These are phyloP conservation scores for Exophiala dermatitidis DNA, from an alignment of 2,329 filamentous ascomycete species.

Conservation along the genomic window DNA sequence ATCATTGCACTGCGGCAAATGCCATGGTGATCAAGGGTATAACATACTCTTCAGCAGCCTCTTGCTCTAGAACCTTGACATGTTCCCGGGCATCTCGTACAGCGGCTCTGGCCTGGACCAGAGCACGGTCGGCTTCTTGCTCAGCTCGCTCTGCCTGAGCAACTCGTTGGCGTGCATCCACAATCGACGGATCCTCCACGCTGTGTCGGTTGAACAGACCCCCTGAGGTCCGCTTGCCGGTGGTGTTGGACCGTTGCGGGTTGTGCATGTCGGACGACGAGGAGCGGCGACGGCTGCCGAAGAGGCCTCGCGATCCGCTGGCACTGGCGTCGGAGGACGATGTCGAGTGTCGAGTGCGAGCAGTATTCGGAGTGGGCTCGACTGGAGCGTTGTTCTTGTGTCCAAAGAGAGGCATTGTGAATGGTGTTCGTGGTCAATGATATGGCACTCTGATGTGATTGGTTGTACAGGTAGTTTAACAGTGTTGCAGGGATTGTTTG, in stretches of 20 bases:
- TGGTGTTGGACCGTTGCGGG: constrained; percentile 20
- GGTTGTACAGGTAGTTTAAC: neutral
- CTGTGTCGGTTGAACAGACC: constrained; percentile 38
- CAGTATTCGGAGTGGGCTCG: constrained; percentile 15
- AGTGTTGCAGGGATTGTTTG: too few species aligned
- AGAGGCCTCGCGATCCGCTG: constrained; percentile 8
- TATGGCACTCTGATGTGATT: neutral
- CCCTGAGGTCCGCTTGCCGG: constrained; percentile 20
- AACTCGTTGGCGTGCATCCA: constrained; percentile 55
- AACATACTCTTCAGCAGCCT: constrained; percentile 54
- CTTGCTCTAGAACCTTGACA: constrained; percentile 55
- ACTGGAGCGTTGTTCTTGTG: constrained; percentile 20
- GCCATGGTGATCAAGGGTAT: too few species aligned
- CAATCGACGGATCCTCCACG: constrained; percentile 54
- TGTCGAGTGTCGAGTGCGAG: constrained; percentile 21
- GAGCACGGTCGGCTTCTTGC: constrained; percentile 56
- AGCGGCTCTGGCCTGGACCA: constrained; percentile 50
- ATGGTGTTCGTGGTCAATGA: too few species aligned
- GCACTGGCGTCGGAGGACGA: constrained; percentile 10
- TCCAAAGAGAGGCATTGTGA: constrained; percentile 24
- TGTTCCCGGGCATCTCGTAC: constrained; percentile 59
- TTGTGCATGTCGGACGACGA: constrained; percentile 27
- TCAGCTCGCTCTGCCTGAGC: constrained; percentile 57
- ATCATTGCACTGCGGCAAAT: neutral
- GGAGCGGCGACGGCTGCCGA: constrained; percentile 16